Evolutionary conservation across 2,329 filamentous ascomycete genomes (phyloP).

Genomic region (Domatiomyces catenatus): DNA sequence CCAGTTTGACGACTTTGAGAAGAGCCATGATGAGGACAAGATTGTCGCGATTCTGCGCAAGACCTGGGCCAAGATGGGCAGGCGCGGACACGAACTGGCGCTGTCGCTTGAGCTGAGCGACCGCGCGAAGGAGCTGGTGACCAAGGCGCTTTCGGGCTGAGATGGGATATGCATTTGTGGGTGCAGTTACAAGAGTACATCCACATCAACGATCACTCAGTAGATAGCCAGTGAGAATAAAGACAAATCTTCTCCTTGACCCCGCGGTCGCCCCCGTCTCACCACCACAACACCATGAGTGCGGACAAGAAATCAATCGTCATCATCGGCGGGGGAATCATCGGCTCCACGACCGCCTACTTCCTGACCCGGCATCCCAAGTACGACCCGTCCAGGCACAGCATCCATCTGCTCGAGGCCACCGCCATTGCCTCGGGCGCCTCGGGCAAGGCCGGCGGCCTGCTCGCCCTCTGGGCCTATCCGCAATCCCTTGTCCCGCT

Average conservation of each 20-base stretch:
- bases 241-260: no score
- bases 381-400: slow-evolving; percentile 60
- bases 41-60: slow-evolving; percentile 16
- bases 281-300: background rate
- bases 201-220: no score
- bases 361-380: slow-evolving; percentile 73
- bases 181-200: no score
- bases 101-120: slow-evolving; percentile 50
- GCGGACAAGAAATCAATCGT: slow-evolving; percentile 17
- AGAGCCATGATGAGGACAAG: slow-evolving; percentile 53
- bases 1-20: slow-evolving; percentile 68
- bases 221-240: no score
- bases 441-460: slow-evolving; percentile 83
- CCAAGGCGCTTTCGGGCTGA: slow-evolving; percentile 41
- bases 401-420: slow-evolving; percentile 76
- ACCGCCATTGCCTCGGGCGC: slow-evolving; percentile 74
- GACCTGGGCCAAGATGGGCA: slow-evolving; percentile 15
- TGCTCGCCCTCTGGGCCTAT: slow-evolving; percentile 85
- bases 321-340: slow-evolving; percentile 62
- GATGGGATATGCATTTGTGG: background rate
- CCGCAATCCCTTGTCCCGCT: slow-evolving; percentile 69
- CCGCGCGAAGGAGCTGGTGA: slow-evolving; percentile 45
- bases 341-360: slow-evolving; percentile 82
- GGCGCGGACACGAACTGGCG: slow-evolving; percentile 28
- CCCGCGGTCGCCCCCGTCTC: no score